phyloP scores from a whole-genome alignment of 805 yeast species.

The Candida patagonica region DNA sequence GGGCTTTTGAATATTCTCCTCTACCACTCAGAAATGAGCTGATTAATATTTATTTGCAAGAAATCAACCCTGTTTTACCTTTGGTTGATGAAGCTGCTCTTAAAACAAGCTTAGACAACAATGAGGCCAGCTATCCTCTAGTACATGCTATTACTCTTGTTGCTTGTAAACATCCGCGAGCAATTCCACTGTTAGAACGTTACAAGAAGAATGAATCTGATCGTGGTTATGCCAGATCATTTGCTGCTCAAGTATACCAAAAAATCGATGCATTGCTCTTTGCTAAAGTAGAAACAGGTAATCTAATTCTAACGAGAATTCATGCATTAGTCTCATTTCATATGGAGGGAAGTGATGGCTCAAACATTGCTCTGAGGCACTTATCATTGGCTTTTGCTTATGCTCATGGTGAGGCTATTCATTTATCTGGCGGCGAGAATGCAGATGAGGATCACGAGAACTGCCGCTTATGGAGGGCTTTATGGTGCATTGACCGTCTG shows the following conservation, averaged over 20 bases:
- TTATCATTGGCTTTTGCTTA: conserved; percentile 28
- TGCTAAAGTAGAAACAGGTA: conserved; percentile 29
- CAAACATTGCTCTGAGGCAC: conserved; percentile 25
- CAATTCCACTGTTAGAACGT: conserved; percentile 10
- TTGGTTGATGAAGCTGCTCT: conserved; percentile 32
- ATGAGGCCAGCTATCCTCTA: conserved; percentile 29
- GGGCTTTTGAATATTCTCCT: conserved; percentile 29
- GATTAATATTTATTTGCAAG: conserved; percentile 30
- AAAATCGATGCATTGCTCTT: conserved; percentile 28
- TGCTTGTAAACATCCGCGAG: conserved; percentile 30
- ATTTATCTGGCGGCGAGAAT: conserved; percentile 14
- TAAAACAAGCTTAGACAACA: conserved; percentile 25
- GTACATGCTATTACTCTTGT: conserved; percentile 32
- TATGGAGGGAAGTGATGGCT: conserved; percentile 29
- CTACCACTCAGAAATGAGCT: conserved; percentile 21
- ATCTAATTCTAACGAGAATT: conserved; percentile 25
- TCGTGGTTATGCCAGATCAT: conserved; percentile 15
- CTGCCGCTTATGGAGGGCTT: conserved; percentile 28
- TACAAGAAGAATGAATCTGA: not conserved
- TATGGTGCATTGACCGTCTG: conserved; percentile 30
- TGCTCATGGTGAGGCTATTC: conserved; percentile 30
- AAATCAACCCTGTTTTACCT: conserved; percentile 33
- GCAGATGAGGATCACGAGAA: conserved; percentile 1
- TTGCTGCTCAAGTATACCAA: conserved; percentile 19
- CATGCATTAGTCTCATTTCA: conserved; percentile 28